These are phyloP conservation scores for Nothophoma quercina DNA, from an alignment of 2,329 filamentous ascomycete species.

Conservation along the genomic window DNA sequence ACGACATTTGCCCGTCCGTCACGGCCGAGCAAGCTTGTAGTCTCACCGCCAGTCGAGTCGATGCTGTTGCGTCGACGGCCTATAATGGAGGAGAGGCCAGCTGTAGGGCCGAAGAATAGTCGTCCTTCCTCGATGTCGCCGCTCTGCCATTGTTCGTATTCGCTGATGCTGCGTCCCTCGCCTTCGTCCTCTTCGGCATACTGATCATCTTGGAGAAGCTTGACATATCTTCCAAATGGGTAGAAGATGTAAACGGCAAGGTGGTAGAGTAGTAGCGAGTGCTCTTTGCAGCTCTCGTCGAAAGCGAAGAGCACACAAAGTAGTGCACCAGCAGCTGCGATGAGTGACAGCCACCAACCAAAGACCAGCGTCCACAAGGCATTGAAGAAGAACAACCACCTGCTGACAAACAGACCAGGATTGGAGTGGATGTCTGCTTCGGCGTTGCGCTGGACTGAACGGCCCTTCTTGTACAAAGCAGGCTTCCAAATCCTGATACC, in stretches of 20 bases:
- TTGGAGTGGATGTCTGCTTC: constrained; percentile 97
- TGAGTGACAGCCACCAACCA: constrained; percentile 91
- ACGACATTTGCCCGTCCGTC: constrained; percentile 59
- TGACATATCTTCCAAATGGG: constrained; percentile 95
- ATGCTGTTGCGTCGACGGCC: constrained; percentile 87
- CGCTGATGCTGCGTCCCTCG: constrained; percentile 94
- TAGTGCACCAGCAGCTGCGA: constrained; percentile 76
- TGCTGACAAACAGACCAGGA: constrained; percentile 85
- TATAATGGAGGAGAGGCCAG: constrained; percentile 75
- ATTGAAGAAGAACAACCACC: constrained; percentile 89
- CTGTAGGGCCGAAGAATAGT: constrained; percentile 88
- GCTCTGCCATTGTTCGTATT: constrained; percentile 99
- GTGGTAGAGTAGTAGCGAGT: constrained; percentile 84
- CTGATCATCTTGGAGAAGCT: constrained; percentile 89
- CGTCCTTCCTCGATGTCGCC: constrained; percentile 95
- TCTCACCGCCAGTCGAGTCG: constrained; percentile 86
- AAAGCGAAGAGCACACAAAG: constrained; percentile 83
- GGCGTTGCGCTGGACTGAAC: constrained; percentile 94
- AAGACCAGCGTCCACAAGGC: constrained; percentile 88
- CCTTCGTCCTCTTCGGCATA: constrained; percentile 95
- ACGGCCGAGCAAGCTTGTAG: constrained; percentile 83
- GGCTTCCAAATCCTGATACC: constrained; percentile 99
- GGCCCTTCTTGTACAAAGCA: constrained; percentile 94
- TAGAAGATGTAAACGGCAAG: constrained; percentile 89
- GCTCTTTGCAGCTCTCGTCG: constrained; percentile 79